A percentile compares a stretch with the other conserved stretches of the same genome.
phyloP scores from a whole-genome alignment of 306 rosid genomes.

The Vachellia collinsii region DNA sequence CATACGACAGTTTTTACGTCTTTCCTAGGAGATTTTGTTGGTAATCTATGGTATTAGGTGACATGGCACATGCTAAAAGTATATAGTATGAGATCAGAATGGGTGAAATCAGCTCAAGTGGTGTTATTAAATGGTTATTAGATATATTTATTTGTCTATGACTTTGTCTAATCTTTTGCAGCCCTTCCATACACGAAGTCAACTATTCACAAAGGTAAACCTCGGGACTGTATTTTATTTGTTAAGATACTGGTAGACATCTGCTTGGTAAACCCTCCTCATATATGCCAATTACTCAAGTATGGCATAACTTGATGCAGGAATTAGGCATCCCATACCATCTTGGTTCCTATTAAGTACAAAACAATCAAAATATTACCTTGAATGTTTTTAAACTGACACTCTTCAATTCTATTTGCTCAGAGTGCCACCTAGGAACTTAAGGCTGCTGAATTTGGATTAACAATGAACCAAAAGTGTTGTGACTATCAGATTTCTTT shows the following conservation, averaged over 20 bases:
- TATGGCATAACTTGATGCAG: not conserved
- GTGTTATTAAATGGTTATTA: not conserved
- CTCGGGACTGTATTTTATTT: slow-evolving; percentile 18
- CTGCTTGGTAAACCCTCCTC: not conserved
- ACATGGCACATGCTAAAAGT: slow-evolving; percentile 9
- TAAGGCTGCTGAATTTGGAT: slow-evolving; percentile 26
- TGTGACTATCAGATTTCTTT: slow-evolving; percentile 25
- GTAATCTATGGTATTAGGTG: slow-evolving; percentile 31
- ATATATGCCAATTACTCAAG: not conserved
- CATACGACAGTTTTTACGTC: slow-evolving; percentile 1
- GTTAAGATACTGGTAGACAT: not conserved
- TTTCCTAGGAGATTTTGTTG: slow-evolving; percentile 28
- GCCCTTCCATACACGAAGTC: slow-evolving; percentile 91
- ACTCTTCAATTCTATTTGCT: slow-evolving; percentile 21
- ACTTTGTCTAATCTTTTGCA: slow-evolving; percentile 54
- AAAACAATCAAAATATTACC: not conserved
- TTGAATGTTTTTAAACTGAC: slow-evolving; percentile 7
- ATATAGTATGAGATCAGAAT: slow-evolving; percentile 18
- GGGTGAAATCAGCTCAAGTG: slow-evolving; percentile 32
- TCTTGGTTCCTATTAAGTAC: not conserved
- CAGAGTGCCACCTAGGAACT: slow-evolving; percentile 26
- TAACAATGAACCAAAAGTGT: slow-evolving; percentile 3
- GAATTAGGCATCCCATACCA: not conserved
- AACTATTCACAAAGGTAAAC: slow-evolving; percentile 78
- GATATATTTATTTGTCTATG: slow-evolving; percentile 12